Evolutionary conservation across 805 yeast species (phyloP).

Genomic region (Kazachstania taianensis): DNA sequence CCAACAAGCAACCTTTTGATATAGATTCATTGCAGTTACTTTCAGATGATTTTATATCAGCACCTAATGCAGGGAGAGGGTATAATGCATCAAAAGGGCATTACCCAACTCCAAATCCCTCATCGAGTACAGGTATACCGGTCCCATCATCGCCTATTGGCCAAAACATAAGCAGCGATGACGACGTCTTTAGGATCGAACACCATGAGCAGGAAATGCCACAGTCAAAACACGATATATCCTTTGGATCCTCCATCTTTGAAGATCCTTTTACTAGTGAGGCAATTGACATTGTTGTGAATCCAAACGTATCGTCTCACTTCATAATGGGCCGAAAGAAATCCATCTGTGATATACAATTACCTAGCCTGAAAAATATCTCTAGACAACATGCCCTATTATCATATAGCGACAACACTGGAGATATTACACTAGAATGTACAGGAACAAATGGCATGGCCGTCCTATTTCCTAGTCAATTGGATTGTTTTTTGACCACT

Average conservation of each 20-base stretch:
- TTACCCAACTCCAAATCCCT: slow-evolving; percentile 69
- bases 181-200: no score
- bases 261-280: not conserved
- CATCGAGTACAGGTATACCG: slow-evolving; percentile 40
- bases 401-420: slow-evolving; percentile 32
- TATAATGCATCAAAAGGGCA: no score
- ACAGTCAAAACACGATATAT: no score
- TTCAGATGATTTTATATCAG: no score
- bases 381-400: slow-evolving; percentile 28
- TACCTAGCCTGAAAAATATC: slow-evolving; percentile 26
- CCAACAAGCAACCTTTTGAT: no score
- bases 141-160: slow-evolving; percentile 26
- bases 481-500: slow-evolving; percentile 27
- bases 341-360: slow-evolving; percentile 22
- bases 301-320: slow-evolving; percentile 13
- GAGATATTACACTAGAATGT: slow-evolving; percentile 50
- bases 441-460: slow-evolving; percentile 75
- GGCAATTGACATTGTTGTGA: slow-evolving; percentile 9
- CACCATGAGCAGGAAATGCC: no score
- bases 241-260: no score
- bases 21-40: no score
- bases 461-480: slow-evolving; percentile 47
- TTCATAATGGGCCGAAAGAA: slow-evolving; percentile 26
- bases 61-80: no score
- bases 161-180: not conserved